A percentile compares a stretch with the other conserved stretches of the same genome.
Conservation (phyloP, 23 red algal genomes). For the Gracilaria domingensis region DNA sequence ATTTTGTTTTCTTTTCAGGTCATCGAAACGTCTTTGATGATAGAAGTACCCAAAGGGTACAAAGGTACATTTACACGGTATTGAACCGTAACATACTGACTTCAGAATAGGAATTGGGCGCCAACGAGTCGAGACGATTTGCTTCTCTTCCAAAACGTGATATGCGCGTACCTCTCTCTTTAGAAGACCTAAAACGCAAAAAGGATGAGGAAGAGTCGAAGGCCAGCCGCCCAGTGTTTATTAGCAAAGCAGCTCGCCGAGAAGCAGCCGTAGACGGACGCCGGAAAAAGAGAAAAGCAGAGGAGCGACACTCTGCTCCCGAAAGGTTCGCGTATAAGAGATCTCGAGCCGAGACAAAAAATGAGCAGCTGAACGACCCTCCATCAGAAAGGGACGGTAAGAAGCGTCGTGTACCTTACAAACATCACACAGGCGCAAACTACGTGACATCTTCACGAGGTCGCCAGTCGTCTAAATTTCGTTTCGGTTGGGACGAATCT, state of each 20-base stretch:
- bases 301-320: not conserved
- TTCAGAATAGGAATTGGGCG: not conserved
- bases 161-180: slow-evolving; percentile 53
- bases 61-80: no score
- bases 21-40: no score
- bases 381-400: not conserved
- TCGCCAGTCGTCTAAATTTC: slow-evolving; percentile 65
- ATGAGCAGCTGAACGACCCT: not conserved
- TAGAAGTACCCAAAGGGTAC: no score
- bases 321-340: not conserved
- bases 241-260: slow-evolving; percentile 73
- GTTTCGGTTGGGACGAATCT: slow-evolving; percentile 92
- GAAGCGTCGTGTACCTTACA: not conserved
- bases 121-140: no score
- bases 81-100: not conserved
- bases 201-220: slow-evolving; percentile 42
- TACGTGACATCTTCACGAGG: slow-evolving; percentile 42
- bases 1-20: not conserved
- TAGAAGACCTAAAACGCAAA: slow-evolving; percentile 61
- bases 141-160: not conserved
- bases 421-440: slow-evolving; percentile 18
- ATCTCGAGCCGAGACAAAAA: not conserved
- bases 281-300: slow-evolving; percentile 1
- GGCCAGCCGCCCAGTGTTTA: slow-evolving; percentile 69
- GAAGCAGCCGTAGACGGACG: slow-evolving; percentile 30